phyloP scores from a whole-genome alignment of 768 basidiomycete genomes.

The Boletus sp. region DNA sequence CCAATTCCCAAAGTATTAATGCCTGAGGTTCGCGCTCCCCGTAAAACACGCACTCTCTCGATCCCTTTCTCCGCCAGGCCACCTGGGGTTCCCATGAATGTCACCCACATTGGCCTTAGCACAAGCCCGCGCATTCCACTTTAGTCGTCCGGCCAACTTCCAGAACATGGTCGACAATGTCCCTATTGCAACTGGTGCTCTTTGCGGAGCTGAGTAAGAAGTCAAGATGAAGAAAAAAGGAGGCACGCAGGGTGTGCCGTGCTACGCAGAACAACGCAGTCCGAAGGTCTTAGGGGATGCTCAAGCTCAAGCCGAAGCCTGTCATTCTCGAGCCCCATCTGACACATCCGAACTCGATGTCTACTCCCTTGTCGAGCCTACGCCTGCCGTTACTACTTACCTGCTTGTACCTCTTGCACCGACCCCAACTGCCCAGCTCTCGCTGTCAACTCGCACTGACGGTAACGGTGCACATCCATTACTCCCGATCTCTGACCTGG shows the following conservation, averaged over 20 bases:
- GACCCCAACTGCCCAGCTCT: slow-evolving; percentile 64
- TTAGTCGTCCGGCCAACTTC: slow-evolving; percentile 72
- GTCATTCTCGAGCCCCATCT: slow-evolving; percentile 5
- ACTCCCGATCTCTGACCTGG: slow-evolving; percentile 55
- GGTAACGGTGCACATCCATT: slow-evolving; percentile 32
- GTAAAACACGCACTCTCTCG: slow-evolving; percentile 50
- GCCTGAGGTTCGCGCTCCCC: slow-evolving; percentile 56
- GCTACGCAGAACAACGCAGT: slow-evolving; percentile 17
- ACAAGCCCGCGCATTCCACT: slow-evolving; percentile 74
- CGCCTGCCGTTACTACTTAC: slow-evolving; percentile 52
- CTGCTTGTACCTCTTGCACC: slow-evolving; percentile 78
- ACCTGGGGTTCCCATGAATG: slow-evolving; percentile 44
- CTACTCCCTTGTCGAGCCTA: slow-evolving; percentile 52
- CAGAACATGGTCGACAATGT: slow-evolving; percentile 78
- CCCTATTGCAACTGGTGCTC: slow-evolving; percentile 70
- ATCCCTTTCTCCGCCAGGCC: slow-evolving; percentile 48
- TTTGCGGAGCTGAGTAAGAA: slow-evolving; percentile 75
- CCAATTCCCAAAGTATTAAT: slow-evolving; percentile 41
- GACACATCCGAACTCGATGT: slow-evolving; percentile 49
- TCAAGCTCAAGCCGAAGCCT: slow-evolving; percentile 22
- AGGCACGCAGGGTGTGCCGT: slow-evolving; percentile 25
- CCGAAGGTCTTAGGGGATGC: slow-evolving; percentile 27
- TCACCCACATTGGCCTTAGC: slow-evolving; percentile 73
- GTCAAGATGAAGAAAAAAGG: slow-evolving; percentile 48
- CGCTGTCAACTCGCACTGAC: slow-evolving; percentile 39